Percentiles rank a stretch among this genome's conserved stretches.
Evolutionary conservation across 2,329 filamentous ascomycete species (phyloP).

Genomic region (Furcasterigmium sp.): DNA sequence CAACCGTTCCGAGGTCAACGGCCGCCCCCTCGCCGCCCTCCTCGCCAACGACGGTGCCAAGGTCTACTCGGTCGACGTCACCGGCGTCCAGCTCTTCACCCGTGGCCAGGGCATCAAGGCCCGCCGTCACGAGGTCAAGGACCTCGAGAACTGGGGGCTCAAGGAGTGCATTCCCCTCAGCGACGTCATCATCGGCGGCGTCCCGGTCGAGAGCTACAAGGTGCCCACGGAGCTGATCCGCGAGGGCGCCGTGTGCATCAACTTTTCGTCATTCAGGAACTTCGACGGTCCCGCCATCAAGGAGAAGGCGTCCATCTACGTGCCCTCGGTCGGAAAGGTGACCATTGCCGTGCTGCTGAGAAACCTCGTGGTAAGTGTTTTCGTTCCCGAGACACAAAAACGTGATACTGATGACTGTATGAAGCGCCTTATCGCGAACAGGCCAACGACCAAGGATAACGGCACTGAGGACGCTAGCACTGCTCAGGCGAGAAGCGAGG

Average conservation of each 20-base stretch:
- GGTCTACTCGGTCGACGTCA: constrained; percentile 92
- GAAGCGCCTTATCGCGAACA: constrained; percentile 50
- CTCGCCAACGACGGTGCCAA: constrained; percentile 93
- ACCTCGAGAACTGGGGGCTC: constrained; percentile 74
- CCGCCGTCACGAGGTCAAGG: constrained; percentile 77
- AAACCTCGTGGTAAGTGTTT: constrained; percentile 78
- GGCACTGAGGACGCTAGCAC: constrained; percentile 16
- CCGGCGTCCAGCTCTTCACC: constrained; percentile 87
- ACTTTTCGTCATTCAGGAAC: constrained; percentile 95
- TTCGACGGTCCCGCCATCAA: constrained; percentile 82
- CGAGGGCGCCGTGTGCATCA: constrained; percentile 95
- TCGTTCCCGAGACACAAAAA: neutral
- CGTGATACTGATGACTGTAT: neutral
- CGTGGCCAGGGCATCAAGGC: constrained; percentile 83
- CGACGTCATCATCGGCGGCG: constrained; percentile 92
- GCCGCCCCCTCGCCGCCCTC: constrained; percentile 83
- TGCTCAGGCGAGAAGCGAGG: constrained; percentile 33
- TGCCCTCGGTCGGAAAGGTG: constrained; percentile 95
- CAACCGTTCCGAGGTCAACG: constrained; percentile 94
- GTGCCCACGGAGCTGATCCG: constrained; percentile 77
- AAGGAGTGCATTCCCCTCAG: constrained; percentile 80
- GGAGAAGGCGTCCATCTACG: constrained; percentile 93
- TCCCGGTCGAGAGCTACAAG: constrained; percentile 84
- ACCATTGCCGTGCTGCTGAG: constrained; percentile 88
- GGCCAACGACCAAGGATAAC: constrained; percentile 30